A percentile compares a stretch with the other conserved stretches of the same genome.
phyloP scores from a whole-genome alignment of 768 basidiomycete species.

The Asterophora lycoperdoides region DNA sequence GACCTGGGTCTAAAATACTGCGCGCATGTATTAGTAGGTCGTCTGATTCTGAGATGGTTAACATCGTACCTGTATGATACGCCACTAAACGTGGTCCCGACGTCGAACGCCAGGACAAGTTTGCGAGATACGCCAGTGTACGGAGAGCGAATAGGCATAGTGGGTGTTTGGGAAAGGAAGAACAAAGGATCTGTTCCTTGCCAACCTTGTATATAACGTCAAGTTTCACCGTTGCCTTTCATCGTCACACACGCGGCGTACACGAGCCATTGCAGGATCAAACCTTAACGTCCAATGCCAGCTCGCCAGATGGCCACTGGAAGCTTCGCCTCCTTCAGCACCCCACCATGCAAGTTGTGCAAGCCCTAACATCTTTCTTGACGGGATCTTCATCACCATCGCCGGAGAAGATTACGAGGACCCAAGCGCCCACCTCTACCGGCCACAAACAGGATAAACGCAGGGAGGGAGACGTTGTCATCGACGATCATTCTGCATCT shows the following conservation, averaged over 20 bases:
- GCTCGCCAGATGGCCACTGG: background rate
- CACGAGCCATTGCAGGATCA: conserved; percentile 11
- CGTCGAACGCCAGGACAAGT: conserved; percentile 47
- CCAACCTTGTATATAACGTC: background rate
- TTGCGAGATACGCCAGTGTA: conserved; percentile 39
- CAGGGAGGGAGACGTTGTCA: no score
- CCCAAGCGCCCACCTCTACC: background rate
- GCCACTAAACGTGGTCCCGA: conserved; percentile 50
- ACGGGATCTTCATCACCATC: background rate
- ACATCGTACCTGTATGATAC: conserved; percentile 36
- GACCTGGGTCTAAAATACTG: conserved; percentile 34
- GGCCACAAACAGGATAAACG: background rate
- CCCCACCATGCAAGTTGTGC: background rate
- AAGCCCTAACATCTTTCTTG: no score
- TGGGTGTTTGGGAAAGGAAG: background rate
- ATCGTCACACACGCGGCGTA: conserved; percentile 7
- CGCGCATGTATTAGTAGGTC: background rate
- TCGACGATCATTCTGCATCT: no score
- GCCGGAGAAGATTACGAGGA: background rate
- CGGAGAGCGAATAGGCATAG: conserved; percentile 26
- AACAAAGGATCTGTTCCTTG: conserved; percentile 30
- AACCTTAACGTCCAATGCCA: background rate
- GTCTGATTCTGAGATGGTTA: background rate
- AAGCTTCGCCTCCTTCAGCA: background rate
- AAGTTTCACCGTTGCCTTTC: background rate